Conservation (phyloP, 306 rosid species). For the Echinosophora koreensis region DNA sequence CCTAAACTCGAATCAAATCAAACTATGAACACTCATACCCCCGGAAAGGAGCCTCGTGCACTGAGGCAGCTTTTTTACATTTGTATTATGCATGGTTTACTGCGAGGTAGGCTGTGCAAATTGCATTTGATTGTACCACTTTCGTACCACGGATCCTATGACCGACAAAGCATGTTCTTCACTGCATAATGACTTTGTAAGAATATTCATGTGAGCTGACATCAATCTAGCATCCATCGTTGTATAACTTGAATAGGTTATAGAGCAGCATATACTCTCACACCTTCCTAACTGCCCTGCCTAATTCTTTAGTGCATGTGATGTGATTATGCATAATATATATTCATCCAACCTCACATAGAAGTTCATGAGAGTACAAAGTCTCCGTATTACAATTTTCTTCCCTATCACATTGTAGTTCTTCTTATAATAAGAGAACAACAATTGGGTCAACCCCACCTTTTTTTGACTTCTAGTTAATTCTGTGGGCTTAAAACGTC, state of each 20-base stretch:
- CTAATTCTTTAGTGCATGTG: not conserved
- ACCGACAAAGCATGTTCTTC: conserved; percentile 42
- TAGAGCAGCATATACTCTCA: not conserved
- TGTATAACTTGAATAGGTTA: conserved; percentile 20
- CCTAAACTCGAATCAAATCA: no score
- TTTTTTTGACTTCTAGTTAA: conserved; percentile 8
- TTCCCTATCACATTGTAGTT: not conserved
- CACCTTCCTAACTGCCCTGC: conserved; percentile 24
- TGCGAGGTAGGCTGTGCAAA: not conserved
- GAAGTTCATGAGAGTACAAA: no score
- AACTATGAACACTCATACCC: no score
- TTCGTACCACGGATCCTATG: conserved; percentile 53
- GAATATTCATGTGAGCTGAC: conserved; percentile 19
- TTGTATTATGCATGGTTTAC: conserved; percentile 9
- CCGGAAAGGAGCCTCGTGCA: no score
- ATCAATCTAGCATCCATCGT: not conserved
- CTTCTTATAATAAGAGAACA: conserved; percentile 9
- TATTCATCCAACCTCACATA: no score
- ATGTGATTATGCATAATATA: no score
- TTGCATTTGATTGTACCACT: conserved; percentile 43
- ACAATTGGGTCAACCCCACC: conserved; percentile 35
- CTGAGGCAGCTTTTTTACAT: not conserved
- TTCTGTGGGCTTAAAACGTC: conserved; percentile 34
- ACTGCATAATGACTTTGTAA: conserved; percentile 10
- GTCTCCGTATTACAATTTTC: no score